Conservation (phyloP, 2,329 filamentous ascomycete genomes). For the Pestalotiopsis sp. region DNA sequence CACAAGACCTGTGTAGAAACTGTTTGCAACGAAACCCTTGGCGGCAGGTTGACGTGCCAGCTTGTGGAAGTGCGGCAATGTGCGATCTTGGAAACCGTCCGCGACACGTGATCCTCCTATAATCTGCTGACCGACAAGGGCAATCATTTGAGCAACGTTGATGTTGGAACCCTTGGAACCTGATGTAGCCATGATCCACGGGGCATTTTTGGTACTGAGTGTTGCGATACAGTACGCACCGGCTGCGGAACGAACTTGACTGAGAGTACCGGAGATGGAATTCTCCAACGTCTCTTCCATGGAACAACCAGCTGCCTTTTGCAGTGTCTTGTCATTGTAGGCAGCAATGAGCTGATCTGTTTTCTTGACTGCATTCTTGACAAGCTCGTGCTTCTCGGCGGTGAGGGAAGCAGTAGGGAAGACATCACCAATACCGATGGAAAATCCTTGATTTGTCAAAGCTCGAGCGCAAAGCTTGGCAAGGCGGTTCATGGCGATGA, state of each 20-base stretch:
- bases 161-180: constrained; percentile 97
- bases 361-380: constrained; percentile 76
- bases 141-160: constrained; percentile 99
- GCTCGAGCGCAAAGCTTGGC: constrained; percentile 88
- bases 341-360: constrained; percentile 83
- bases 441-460: constrained; percentile 90
- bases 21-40: constrained; percentile 96
- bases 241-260: constrained; percentile 86
- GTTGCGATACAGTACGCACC: constrained; percentile 90
- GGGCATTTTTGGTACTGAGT: constrained; percentile 88
- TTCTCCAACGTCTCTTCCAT: constrained; percentile 93
- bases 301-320: constrained; percentile 86
- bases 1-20: constrained; percentile 89
- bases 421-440: constrained; percentile 93
- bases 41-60: constrained; percentile 89
- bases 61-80: constrained; percentile 92
- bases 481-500: constrained; percentile 89
- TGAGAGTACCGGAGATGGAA: constrained; percentile 86
- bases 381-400: constrained; percentile 73
- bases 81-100: constrained; percentile 95
- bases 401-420: constrained; percentile 77
- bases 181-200: constrained; percentile 94
- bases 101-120: constrained; percentile 91
- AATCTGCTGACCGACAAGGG: constrained; percentile 96
- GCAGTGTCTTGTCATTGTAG: constrained; percentile 78